Evolutionary conservation across 352 stramenopile species (phyloP).

Genomic region (Phytophthora cryptogea): DNA sequence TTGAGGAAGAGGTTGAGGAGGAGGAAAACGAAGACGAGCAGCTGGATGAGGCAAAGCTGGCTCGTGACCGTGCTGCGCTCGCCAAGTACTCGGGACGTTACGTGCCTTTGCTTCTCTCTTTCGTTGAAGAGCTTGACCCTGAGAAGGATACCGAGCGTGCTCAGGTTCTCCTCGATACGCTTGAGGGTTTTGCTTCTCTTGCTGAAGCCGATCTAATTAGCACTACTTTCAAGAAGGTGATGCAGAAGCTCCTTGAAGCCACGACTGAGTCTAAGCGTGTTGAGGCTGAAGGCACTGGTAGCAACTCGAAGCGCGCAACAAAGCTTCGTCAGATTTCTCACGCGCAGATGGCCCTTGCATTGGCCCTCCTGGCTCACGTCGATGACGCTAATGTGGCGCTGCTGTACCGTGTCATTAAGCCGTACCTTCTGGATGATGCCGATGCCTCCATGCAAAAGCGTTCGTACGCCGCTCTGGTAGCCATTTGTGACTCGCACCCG

Average conservation of each 20-base stretch:
- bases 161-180: conserved; percentile 76
- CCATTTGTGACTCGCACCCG: conserved; percentile 86
- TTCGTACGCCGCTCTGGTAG: conserved; percentile 85
- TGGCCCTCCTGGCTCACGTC: conserved; percentile 80
- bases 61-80: conserved; percentile 72
- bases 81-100: conserved; percentile 85
- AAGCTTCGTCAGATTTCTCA: conserved; percentile 74
- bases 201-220: conserved; percentile 67
- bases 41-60: conserved; percentile 79
- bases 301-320: conserved; percentile 44
- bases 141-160: conserved; percentile 78
- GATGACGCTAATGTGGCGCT: conserved; percentile 76
- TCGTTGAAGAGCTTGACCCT: conserved; percentile 79
- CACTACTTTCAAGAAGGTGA: conserved; percentile 87
- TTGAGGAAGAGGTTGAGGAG: conserved; percentile 39
- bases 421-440: conserved; percentile 86
- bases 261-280: conserved; percentile 78
- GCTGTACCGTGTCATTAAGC: conserved; percentile 89
- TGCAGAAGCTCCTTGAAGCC: conserved; percentile 89
- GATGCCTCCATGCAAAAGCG: conserved; percentile 90
- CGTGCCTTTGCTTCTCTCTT: conserved; percentile 81
- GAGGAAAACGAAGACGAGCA: conserved; percentile 54
- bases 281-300: conserved; percentile 43
- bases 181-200: conserved; percentile 82
- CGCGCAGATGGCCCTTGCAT: conserved; percentile 77